These are phyloP conservation scores for Cryptococcus floricola DNA, from an alignment of 1,284 basidiomycete species.

Conservation along the genomic window DNA sequence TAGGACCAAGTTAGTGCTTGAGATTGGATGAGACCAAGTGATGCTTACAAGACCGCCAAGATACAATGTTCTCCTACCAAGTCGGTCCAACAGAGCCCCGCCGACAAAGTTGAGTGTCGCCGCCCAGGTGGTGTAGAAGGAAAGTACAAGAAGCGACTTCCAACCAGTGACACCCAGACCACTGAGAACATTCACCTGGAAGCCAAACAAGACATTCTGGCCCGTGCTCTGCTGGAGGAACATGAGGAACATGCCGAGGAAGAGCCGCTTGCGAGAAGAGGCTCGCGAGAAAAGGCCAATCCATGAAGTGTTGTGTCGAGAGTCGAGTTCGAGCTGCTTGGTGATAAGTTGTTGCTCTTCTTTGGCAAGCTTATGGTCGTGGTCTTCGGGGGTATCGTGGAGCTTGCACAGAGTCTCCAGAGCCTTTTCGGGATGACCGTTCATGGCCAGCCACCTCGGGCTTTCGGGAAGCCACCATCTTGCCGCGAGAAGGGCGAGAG, in stretches of 20 bases:
- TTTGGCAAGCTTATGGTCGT: neutral
- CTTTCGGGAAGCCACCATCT: conserved; percentile 8
- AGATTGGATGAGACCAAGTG: no score
- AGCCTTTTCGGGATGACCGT: conserved; percentile 32
- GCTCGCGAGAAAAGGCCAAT: conserved; percentile 3
- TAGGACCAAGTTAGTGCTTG: no score
- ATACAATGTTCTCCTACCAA: no score
- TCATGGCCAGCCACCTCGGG: conserved; percentile 37
- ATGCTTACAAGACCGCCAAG: no score
- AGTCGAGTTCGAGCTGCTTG: conserved; percentile 12
- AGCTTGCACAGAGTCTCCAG: conserved; percentile 25
- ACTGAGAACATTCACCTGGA: no score
- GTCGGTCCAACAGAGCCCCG: no score
- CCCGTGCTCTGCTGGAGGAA: conserved; percentile 9
- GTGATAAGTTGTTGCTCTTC: conserved; percentile 7
- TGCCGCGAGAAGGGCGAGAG: neutral
- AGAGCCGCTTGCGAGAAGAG: neutral
- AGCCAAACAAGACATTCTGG: neutral
- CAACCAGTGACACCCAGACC: no score
- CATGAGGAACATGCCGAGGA: conserved; percentile 9
- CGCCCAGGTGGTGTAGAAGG: no score
- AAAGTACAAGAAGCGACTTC: no score
- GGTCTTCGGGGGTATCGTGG: conserved; percentile 17
- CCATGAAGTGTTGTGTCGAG: conserved; percentile 6
- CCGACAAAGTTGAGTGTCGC: no score